Conservation (phyloP, 768 basidiomycete genomes). For the Pisolithus sp. region DNA sequence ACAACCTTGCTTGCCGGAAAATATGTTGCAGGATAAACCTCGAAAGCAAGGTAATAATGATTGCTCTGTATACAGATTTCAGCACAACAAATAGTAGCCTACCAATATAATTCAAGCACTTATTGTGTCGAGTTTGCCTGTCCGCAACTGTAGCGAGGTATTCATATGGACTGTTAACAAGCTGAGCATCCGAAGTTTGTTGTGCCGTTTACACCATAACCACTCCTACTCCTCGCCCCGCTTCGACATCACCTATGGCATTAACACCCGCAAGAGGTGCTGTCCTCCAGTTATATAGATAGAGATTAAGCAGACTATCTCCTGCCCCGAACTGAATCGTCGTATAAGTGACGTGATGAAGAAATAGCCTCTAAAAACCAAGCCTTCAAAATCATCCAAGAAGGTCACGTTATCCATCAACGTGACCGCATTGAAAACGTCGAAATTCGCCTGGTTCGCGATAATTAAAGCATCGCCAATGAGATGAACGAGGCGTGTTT, state of each 20-base stretch:
- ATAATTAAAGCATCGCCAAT: constrained; percentile 76
- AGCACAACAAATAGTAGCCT: too few relatives aligned
- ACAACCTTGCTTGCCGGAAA: too few relatives aligned
- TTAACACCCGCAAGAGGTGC: constrained; percentile 67
- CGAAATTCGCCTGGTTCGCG: constrained; percentile 82
- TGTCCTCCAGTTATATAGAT: constrained; percentile 94
- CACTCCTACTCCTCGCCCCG: constrained; percentile 82
- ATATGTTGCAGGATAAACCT: too few relatives aligned
- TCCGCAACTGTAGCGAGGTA: too few relatives aligned
- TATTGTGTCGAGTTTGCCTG: too few relatives aligned
- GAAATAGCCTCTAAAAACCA: constrained; percentile 11
- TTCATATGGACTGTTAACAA: constrained; percentile 1
- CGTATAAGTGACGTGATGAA: neutral
- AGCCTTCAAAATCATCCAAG: constrained; percentile 79
- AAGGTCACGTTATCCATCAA: constrained; percentile 89
- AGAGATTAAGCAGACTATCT: constrained; percentile 87
- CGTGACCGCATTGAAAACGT: constrained; percentile 94
- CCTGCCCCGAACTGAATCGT: constrained; percentile 77
- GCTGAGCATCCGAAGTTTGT: neutral
- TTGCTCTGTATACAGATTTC: too few relatives aligned
- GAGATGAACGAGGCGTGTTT: constrained; percentile 62
- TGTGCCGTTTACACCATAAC: constrained; percentile 72
- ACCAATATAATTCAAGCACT: too few relatives aligned
- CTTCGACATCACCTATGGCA: constrained; percentile 38
- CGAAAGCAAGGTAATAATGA: too few relatives aligned